Evolutionary conservation across 257 asterid genomes (phyloP).

Genomic region (Coffea canephora): DNA sequence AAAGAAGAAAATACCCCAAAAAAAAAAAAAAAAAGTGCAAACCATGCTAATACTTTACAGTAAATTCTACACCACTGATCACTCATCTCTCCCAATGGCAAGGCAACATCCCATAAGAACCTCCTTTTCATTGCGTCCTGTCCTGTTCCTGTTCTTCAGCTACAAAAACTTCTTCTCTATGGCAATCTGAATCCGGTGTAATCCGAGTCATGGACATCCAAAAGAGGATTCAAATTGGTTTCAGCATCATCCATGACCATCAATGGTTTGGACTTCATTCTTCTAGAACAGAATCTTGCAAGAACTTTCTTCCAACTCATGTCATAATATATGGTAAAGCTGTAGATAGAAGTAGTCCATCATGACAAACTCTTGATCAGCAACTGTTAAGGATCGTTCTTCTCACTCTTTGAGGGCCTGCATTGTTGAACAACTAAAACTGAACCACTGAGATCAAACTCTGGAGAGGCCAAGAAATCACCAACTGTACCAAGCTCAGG

Average conservation of each 20-base stretch:
- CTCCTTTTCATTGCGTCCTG: neutral
- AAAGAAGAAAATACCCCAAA: neutral
- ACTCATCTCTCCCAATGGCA: neutral
- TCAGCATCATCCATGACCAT: neutral
- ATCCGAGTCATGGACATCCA: neutral
- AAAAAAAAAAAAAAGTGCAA: neutral
- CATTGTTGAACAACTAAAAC: constrained; percentile 83
- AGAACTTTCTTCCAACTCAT: neutral
- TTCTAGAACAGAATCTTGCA: neutral
- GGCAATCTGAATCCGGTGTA: neutral
- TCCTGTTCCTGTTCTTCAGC: neutral
- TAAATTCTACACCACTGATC: constrained; percentile 9
- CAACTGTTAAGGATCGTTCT: constrained; percentile 15
- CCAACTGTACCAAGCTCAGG: constrained; percentile 98
- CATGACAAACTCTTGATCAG: neutral
- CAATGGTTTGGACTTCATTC: neutral
- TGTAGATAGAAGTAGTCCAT: neutral
- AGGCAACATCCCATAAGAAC: neutral
- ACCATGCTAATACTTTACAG: constrained; percentile 15
- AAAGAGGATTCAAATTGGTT: neutral
- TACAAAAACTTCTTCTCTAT: neutral
- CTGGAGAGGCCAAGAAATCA: constrained; percentile 92
- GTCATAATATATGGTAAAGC: neutral
- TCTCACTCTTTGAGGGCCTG: constrained; percentile 49
- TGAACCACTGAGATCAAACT: constrained; percentile 82